Percentiles rank a stretch among this genome's conserved stretches.
These are phyloP conservation scores for Sarcodon aspratus DNA, from an alignment of 768 basidiomycete genomes.

Conservation along the genomic window DNA sequence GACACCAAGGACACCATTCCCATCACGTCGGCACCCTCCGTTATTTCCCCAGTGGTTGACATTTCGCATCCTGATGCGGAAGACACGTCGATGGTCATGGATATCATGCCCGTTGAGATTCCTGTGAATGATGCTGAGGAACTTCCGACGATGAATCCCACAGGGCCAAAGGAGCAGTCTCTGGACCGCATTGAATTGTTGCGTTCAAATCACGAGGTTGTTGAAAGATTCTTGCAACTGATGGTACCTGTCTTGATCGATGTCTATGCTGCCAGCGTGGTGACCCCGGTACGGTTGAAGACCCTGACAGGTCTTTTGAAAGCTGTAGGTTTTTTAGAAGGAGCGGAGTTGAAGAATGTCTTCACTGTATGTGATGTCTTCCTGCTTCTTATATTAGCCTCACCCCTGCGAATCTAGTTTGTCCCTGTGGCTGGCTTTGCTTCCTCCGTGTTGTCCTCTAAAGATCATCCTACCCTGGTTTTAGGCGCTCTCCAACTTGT, in stretches of 20 bases:
- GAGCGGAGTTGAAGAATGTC: conserved; percentile 62
- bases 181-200: conserved; percentile 64
- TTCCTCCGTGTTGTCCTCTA: conserved; percentile 86
- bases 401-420: conserved; percentile 33
- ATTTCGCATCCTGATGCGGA: conserved; percentile 7
- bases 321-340: conserved; percentile 81
- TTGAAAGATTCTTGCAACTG: conserved; percentile 77
- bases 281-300: conserved; percentile 77
- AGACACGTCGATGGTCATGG: background rate
- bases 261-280: conserved; percentile 98
- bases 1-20: background rate
- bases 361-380: conserved; percentile 47
- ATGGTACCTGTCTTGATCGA: conserved; percentile 92
- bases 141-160: conserved; percentile 16
- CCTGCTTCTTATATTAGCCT: background rate
- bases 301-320: conserved; percentile 83
- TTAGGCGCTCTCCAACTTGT: conserved; percentile 88
- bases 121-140: conserved; percentile 22
- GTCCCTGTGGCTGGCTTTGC: conserved; percentile 95
- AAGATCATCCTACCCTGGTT: conserved; percentile 80
- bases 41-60: conserved; percentile 3
- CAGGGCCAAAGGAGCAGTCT: conserved; percentile 21
- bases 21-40: conserved; percentile 2
- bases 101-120: conserved; percentile 7
- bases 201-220: conserved; percentile 61